phyloP scores from a whole-genome alignment of 495 filamentous ascomycete genomes.

The Penicillium longicatenatum region DNA sequence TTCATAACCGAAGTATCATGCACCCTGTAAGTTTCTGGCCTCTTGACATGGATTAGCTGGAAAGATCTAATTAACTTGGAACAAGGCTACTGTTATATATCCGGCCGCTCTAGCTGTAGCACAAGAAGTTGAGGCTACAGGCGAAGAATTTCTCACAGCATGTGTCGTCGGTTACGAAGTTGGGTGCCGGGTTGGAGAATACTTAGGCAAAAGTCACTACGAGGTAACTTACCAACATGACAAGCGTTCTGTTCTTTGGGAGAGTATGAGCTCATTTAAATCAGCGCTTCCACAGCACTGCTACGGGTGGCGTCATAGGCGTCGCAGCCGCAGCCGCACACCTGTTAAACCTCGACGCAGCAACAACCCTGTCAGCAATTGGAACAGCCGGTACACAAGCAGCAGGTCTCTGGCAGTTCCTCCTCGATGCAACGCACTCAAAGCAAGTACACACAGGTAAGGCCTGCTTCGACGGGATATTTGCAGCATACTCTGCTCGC shows the following conservation, averaged over 20 bases:
- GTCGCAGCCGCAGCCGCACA: slow-evolving; percentile 33
- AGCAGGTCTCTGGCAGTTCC: slow-evolving; percentile 41
- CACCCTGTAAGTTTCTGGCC: slow-evolving; percentile 31
- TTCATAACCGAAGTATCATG: slow-evolving; percentile 42
- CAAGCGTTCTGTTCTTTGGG: not conserved
- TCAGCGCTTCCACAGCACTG: slow-evolving; percentile 38
- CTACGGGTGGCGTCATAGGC: slow-evolving; percentile 36
- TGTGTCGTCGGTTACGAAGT: slow-evolving; percentile 43
- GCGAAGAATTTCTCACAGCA: slow-evolving; percentile 37
- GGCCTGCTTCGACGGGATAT: slow-evolving; percentile 40
- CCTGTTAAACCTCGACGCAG: slow-evolving; percentile 27
- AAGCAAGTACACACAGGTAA: slow-evolving; percentile 43
- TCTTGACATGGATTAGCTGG: not conserved
- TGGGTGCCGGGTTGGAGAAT: slow-evolving; percentile 36
- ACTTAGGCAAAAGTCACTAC: slow-evolving; percentile 37
- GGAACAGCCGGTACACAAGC: slow-evolving; percentile 42
- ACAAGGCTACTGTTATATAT: slow-evolving; percentile 37
- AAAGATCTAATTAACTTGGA: not conserved
- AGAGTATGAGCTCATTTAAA: slow-evolving; percentile 1
- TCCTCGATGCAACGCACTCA: slow-evolving; percentile 39
- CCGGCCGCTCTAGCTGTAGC: slow-evolving; percentile 38
- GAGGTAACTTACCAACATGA: slow-evolving; percentile 21
- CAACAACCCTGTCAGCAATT: slow-evolving; percentile 31
- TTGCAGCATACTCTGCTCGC: slow-evolving; percentile 35
- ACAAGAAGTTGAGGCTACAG: slow-evolving; percentile 32